Percentiles rank a stretch among this genome's conserved stretches.
phyloP scores from a whole-genome alignment of 805 yeast species.

The Blastobotrys mokoenaii region DNA sequence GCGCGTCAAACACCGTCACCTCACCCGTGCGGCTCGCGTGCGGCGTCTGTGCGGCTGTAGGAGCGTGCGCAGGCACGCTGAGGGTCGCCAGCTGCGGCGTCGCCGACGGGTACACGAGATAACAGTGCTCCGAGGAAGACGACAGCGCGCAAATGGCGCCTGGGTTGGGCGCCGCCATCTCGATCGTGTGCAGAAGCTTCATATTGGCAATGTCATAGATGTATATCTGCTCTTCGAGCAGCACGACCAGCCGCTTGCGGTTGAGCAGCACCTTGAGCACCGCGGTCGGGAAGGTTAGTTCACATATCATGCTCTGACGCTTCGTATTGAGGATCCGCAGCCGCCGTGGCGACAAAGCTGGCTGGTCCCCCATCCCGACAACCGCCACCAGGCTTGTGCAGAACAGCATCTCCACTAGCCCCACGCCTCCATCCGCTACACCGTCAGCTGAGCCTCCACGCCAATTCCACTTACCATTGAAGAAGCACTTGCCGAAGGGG shows the following conservation, averaged over 20 bases:
- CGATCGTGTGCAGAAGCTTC: slow-evolving; percentile 66
- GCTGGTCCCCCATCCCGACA: slow-evolving; percentile 69
- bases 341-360: slow-evolving; percentile 60
- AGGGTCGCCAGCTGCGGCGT: slow-evolving; percentile 22
- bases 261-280: slow-evolving; percentile 70
- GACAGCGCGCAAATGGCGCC: slow-evolving; percentile 31
- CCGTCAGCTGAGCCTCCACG: slow-evolving; percentile 2
- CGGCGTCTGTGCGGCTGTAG: slow-evolving; percentile 10
- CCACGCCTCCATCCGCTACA: slow-evolving; percentile 32
- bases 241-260: slow-evolving; percentile 71
- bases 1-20: slow-evolving; percentile 72
- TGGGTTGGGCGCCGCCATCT: slow-evolving; percentile 40
- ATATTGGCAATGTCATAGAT: slow-evolving; percentile 88
- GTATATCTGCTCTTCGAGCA: slow-evolving; percentile 71
- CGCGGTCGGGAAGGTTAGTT: slow-evolving; percentile 72
- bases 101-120: slow-evolving; percentile 49
- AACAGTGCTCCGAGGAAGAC: slow-evolving; percentile 38
- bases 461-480: slow-evolving; percentile 27
- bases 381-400: slow-evolving; percentile 79
- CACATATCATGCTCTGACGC: slow-evolving; percentile 69
- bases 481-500: slow-evolving; percentile 71
- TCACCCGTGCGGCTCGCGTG: slow-evolving; percentile 40
- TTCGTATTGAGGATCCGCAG: slow-evolving; percentile 79
- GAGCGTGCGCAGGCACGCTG: slow-evolving; percentile 11
- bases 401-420: slow-evolving; percentile 80